Base-by-base conservation (phyloP, 345 rosid species). In the Kandelia obovata region DNA sequence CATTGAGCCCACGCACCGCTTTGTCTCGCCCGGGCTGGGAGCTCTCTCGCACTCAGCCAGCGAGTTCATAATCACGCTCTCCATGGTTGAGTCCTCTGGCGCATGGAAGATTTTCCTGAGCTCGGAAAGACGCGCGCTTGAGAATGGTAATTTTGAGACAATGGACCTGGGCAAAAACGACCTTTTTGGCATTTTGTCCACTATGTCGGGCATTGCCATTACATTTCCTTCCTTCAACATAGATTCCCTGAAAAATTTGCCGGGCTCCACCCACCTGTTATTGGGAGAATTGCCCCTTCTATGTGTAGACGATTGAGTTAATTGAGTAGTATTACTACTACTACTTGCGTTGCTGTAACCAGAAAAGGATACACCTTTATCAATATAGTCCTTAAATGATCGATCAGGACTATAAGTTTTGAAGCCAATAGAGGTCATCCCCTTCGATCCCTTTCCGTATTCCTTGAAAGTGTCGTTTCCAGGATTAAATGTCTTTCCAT, bases 211-310 rank as follows among this genome's bases (percentile, higher is more conserved):
- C 78, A 78, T 70, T 17, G 52, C 71, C 72, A 78, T 66, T 0
- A 70, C 75, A 49, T 56, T 73, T 52, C 81, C 81, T 35, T 70
- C 65, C 51, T 61, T 73, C 61, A 78, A 25, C 75, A 61, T 66
- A n/a, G 74, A 56, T 66, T 78, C 78, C 61, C 81, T 73, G 57
- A 78, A 78, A 62, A 73, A 78, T 66, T 62, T 78, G 1, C 81
- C 78, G 25, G 78, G 75, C 70, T 78, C 81, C 30, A 78, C 75
- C 71, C 74, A 73, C 49, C 69, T 66, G 4, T 57, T 65, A 61
- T 56, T 69, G 56, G 49, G 75, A 34, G 37, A 58, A 57, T 15
- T 61, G 46, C 77, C 80, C 46, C 30, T 57, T 0, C 31, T 56
- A 37, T 30, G 49, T 43, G 5, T 43, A 43, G 58, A 55, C 1